A percentile compares a stretch with the other conserved stretches of the same genome.
Evolutionary conservation across 1,139 yeast genomes (phyloP).

Genomic region (Hemisphaericaspora xylofermentans): DNA sequence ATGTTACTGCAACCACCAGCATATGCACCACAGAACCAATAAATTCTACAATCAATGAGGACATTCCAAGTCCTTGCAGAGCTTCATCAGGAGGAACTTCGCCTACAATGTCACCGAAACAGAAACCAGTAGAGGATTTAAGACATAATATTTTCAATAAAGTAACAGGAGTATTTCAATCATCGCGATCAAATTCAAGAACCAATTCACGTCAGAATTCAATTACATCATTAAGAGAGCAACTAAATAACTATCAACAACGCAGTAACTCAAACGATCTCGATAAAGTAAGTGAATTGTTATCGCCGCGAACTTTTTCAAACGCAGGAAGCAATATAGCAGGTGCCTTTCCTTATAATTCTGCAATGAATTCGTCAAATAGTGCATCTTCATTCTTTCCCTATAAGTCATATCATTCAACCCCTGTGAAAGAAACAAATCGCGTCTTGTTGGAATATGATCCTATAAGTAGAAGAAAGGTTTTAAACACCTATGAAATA

Average conservation of each 20-base stretch:
- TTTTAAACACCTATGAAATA: slow-evolving; percentile 88
- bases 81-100: slow-evolving; percentile 3
- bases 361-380: neutral
- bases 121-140: slow-evolving; percentile 14
- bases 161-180: slow-evolving; percentile 24
- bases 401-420: slow-evolving; percentile 9
- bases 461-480: slow-evolving; percentile 80
- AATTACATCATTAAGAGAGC: slow-evolving; percentile 13
- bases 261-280: neutral
- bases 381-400: slow-evolving; percentile 6
- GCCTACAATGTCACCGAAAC: slow-evolving; percentile 11
- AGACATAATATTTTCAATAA: slow-evolving; percentile 32
- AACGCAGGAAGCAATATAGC: neutral
- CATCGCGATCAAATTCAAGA: slow-evolving; percentile 13
- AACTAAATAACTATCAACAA: neutral
- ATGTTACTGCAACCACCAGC: slow-evolving; percentile 2
- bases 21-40: slow-evolving; percentile 4
- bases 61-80: neutral
- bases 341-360: slow-evolving; percentile 1
- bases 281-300: slow-evolving; percentile 1
- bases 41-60: neutral
- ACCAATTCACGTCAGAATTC: slow-evolving; percentile 19
- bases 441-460: slow-evolving; percentile 82
- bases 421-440: slow-evolving; percentile 76
- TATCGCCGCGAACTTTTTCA: slow-evolving; percentile 1